Percentiles rank a stretch among this genome's conserved stretches.
Evolutionary conservation across 2,329 filamentous ascomycete genomes (phyloP).

Genomic region (Apiospora sp.): DNA sequence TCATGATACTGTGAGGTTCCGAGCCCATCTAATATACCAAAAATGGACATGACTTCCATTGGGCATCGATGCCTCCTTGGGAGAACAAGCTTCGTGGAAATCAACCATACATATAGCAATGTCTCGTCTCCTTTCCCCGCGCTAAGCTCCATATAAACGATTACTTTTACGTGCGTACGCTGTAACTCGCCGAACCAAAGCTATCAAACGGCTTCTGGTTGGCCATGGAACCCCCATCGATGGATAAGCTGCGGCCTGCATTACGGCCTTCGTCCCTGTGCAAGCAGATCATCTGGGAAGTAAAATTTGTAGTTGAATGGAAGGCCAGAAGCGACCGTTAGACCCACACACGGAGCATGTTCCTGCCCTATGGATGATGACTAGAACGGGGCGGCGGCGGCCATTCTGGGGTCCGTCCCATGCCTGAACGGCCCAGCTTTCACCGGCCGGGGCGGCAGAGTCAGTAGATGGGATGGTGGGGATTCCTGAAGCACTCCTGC

Average conservation of each 20-base stretch:
- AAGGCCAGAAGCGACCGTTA: not conserved
- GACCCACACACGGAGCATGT: not conserved
- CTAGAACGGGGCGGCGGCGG: not conserved
- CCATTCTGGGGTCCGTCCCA: not conserved
- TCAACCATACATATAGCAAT: not conserved
- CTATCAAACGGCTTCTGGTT: not conserved
- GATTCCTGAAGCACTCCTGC: no score
- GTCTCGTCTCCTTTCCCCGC: not conserved
- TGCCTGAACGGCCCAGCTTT: not conserved
- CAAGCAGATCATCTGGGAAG: not conserved
- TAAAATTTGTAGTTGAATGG: not conserved
- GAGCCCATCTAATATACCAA: not conserved
- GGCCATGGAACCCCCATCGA: not conserved
- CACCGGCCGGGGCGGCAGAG: not conserved
- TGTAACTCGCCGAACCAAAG: not conserved
- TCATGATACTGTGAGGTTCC: not conserved
- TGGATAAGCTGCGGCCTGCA: not conserved
- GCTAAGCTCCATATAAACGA: not conserved
- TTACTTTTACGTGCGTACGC: not conserved
- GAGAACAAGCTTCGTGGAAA: slow-evolving; percentile 3
- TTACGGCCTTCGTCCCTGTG: not conserved
- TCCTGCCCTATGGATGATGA: no score
- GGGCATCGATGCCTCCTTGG: slow-evolving; percentile 13
- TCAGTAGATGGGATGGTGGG: not conserved
- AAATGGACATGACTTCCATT: not conserved